Percentiles rank a stretch among this genome's conserved stretches.
Conservation (phyloP, 2,329 filamentous ascomycete species). For the Neofusicoccum cordaticola region DNA sequence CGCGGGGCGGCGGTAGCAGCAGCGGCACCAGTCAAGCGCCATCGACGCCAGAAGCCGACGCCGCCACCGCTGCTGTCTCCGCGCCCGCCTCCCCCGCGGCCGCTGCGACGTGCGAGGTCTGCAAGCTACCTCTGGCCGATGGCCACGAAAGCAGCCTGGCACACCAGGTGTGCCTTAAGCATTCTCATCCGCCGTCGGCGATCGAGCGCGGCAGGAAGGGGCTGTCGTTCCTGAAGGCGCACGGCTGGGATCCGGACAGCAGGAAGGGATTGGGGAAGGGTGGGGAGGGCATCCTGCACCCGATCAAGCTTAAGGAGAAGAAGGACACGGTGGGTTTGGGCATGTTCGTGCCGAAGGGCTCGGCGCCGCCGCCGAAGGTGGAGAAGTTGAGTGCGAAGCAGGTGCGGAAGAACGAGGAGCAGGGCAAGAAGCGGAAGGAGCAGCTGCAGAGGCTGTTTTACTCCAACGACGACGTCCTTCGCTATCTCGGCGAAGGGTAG, state of each 20-base stretch:
- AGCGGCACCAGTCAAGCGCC: not conserved
- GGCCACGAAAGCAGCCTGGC: constrained; percentile 62
- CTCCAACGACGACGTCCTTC: constrained; percentile 70
- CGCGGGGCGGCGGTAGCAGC: not conserved
- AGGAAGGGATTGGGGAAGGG: constrained; percentile 67
- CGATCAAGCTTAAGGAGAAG: constrained; percentile 71
- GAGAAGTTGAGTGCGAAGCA: constrained; percentile 41
- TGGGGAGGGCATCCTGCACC: constrained; percentile 69
- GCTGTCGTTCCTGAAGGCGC: constrained; percentile 60
- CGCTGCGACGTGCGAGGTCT: constrained; percentile 32
- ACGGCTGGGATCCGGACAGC: constrained; percentile 74
- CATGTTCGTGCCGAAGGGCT: constrained; percentile 37
- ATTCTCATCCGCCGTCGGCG: constrained; percentile 70
- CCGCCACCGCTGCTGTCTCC: not conserved
- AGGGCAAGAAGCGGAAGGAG: constrained; percentile 62
- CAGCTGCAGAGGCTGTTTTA: constrained; percentile 70
- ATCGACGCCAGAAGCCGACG: not conserved
- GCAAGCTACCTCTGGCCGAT: constrained; percentile 34
- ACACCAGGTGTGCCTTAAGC: constrained; percentile 67
- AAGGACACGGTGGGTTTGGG: constrained; percentile 74
- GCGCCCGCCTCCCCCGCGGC: constrained; percentile 19
- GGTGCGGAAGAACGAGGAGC: constrained; percentile 59
- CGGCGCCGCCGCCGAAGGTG: constrained; percentile 33
- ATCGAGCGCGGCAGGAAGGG: constrained; percentile 70
- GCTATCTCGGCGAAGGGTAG: constrained; percentile 58